These are phyloP conservation scores for Yamadazyma philogaea DNA, from an alignment of 805 yeast species.

Conservation along the genomic window DNA sequence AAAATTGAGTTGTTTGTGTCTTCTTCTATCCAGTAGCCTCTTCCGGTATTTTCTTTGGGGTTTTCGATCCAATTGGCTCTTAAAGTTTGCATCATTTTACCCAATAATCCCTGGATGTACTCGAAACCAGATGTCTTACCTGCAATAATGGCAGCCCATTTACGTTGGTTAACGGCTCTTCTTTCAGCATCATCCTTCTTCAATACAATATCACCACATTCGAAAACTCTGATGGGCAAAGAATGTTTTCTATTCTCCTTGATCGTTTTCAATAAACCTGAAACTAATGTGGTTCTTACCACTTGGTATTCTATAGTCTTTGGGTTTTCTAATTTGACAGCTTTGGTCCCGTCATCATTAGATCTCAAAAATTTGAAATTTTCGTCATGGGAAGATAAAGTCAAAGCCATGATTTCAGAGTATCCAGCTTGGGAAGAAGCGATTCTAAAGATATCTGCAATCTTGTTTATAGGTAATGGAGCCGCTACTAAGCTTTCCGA, in stretches of 20 bases:
- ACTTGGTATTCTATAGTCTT: constrained; percentile 97
- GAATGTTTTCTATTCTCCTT: constrained; percentile 95
- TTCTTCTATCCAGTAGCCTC: constrained; percentile 87
- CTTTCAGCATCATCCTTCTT: constrained; percentile 79
- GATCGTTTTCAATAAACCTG: constrained; percentile 92
- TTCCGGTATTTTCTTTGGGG: constrained; percentile 45
- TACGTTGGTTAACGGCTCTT: constrained; percentile 87
- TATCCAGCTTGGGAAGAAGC: constrained; percentile 95
- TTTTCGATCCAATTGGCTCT: constrained; percentile 80
- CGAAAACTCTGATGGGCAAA: constrained; percentile 92
- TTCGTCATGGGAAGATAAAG: constrained; percentile 95
- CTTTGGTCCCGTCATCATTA: constrained; percentile 69
- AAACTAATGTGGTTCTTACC: constrained; percentile 89
- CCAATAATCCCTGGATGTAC: constrained; percentile 88
- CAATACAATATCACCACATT: constrained; percentile 90
- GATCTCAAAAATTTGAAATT: constrained; percentile 83
- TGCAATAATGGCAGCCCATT: constrained; percentile 91
- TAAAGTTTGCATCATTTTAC: constrained; percentile 93
- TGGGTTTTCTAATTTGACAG: constrained; percentile 92
- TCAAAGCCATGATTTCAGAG: constrained; percentile 93
- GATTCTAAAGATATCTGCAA: constrained; percentile 82
- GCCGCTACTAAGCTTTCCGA: constrained; percentile 77
- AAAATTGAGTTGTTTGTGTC: constrained; percentile 64
- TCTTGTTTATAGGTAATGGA: constrained; percentile 87
- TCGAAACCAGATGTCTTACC: constrained; percentile 97